Conservation (phyloP, 345 rosid species). For the Litchi chinensis region DNA sequence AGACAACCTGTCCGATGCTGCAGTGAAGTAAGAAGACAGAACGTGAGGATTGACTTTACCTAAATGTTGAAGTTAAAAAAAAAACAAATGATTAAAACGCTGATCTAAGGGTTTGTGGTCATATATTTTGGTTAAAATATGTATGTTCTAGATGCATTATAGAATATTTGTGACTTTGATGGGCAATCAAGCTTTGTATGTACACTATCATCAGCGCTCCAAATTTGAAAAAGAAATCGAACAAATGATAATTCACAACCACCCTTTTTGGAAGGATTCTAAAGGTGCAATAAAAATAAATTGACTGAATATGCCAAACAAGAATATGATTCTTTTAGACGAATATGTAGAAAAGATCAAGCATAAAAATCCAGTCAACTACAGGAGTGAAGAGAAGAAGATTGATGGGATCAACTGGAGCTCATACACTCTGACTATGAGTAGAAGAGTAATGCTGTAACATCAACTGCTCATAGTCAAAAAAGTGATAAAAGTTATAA, state of each 20-base stretch:
- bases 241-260: neutral
- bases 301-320: neutral
- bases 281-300: neutral
- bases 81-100: neutral
- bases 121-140: neutral
- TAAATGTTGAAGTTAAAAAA: neutral
- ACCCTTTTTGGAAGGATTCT: neutral
- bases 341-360: neutral
- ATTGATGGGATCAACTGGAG: neutral
- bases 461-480: neutral
- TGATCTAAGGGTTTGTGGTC: neutral
- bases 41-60: neutral
- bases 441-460: neutral
- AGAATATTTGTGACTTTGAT: neutral
- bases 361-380: neutral
- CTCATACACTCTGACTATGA: neutral
- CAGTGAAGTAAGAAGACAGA: constrained; percentile 14
- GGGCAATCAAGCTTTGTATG: neutral
- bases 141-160: neutral
- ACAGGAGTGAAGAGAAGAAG: neutral
- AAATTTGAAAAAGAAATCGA: neutral
- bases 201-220: neutral
- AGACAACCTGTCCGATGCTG: constrained; percentile 94
- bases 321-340: neutral
- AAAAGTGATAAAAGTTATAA: neutral